Base-by-base conservation (phyloP, 176 grass and related monocot genomes). In the Hordeum marinum region DNA sequence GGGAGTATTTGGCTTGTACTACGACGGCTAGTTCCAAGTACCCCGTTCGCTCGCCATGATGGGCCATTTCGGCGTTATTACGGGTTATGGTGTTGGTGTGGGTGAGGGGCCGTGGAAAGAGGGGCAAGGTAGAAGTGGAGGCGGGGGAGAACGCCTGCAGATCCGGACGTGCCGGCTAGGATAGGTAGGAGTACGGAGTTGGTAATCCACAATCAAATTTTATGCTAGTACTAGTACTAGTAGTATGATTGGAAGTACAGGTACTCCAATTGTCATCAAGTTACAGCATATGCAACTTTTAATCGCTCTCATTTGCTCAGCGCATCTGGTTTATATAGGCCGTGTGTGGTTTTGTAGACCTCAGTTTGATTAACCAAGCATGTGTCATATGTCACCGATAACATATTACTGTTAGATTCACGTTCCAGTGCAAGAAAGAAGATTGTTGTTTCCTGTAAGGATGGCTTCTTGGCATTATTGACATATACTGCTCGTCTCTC, bases 171-270 rank as follows among this genome's bases (percentile, higher is more conserved):
- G 52, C 75, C 31, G 75, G 52, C 52, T 3, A 77, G 75, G 32
- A 34, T 58, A 59, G 52, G 75, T 24, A 77, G 72, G 26, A 74
- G 72, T 52, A 75, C 31, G 32, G 72, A 75, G 72, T 75, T 75
- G 14, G 72, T 52, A 21, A 72, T 46, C 70, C 25, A 3, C 21
- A 14, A 21, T 57, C 54, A 57, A n/a, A 57, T 57, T 57, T 21
- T 55, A 20, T 54, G 50, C 50, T 18, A 48, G 50, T 18, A 29
- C 29, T 29, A 29, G 29, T 29, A 18, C 13, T 50, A 50, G 48
- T 20, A 54, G 48, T 20, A 54, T 54, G 50, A 54, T 54, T 20
- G 50, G 6, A 54, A 55, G 18, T 20, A 55, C 52, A 17, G 8
- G 18, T 55, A 21, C 52, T 55, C 18, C 52, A 20, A 55, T 55